Conservation (phyloP, 345 rosid species). For the Hevea brasiliensis region DNA sequence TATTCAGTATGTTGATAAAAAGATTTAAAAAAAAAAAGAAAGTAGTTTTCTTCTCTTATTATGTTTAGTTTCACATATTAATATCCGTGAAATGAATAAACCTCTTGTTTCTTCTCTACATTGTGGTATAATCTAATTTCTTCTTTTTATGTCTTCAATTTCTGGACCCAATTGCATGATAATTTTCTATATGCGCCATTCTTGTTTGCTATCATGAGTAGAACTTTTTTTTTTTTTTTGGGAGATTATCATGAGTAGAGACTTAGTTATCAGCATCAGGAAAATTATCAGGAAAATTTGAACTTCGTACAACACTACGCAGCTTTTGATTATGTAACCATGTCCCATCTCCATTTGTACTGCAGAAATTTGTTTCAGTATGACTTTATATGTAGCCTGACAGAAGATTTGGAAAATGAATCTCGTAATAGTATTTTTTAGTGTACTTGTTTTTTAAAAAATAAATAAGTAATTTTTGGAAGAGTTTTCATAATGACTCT, state of each 20-base stretch:
- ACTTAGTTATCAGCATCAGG: not conserved
- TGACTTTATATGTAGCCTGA: not conserved
- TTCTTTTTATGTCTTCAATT: not conserved
- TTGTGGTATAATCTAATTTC: not conserved
- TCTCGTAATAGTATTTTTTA: not conserved
- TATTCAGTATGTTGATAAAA: not conserved
- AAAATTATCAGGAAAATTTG: not conserved
- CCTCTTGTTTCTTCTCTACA: not conserved
- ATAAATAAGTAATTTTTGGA: not conserved
- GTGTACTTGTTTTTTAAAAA: not conserved
- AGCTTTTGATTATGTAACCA: not conserved
- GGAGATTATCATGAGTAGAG: too few relatives aligned
- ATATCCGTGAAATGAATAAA: not conserved
- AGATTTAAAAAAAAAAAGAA: not conserved
- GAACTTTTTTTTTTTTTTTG: too few relatives aligned
- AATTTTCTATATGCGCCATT: not conserved
- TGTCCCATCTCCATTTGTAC: not conserved
- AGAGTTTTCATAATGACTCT: not conserved
- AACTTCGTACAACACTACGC: not conserved
- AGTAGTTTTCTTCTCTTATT: not conserved
- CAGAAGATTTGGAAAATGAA: not conserved
- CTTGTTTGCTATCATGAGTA: not conserved
- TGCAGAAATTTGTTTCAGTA: not conserved
- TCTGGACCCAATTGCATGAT: not conserved
- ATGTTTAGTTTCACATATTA: not conserved